A percentile compares a stretch with the other conserved stretches of the same genome.
phyloP scores from a whole-genome alignment of 495 filamentous ascomycete genomes.

The Aspergillus sclerotioniger region DNA sequence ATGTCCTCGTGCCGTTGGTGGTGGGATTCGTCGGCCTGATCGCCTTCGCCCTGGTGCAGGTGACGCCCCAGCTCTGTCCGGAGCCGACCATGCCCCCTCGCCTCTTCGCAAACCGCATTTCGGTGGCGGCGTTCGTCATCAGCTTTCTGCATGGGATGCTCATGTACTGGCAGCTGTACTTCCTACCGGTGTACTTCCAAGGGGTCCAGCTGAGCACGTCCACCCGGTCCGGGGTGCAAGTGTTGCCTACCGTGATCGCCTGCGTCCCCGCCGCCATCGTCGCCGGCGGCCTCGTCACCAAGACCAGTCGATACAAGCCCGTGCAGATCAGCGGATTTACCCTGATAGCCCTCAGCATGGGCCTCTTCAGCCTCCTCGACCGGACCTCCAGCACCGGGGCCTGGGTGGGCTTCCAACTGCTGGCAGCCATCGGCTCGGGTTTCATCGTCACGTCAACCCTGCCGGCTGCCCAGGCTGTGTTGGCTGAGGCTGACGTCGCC shows the following conservation, averaged over 20 bases:
- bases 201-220: slow-evolving; percentile 26
- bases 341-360: slow-evolving; percentile 36
- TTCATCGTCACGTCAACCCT: slow-evolving; percentile 27
- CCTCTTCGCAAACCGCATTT: too few relatives aligned
- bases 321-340: slow-evolving; percentile 39
- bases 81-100: too few relatives aligned
- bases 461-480: slow-evolving; percentile 36
- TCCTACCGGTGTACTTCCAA: slow-evolving; percentile 49
- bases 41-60: too few relatives aligned
- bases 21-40: not conserved
- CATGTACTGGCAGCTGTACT: slow-evolving; percentile 25
- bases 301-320: slow-evolving; percentile 43
- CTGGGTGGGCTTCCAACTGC: slow-evolving; percentile 32
- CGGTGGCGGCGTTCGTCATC: too few relatives aligned
- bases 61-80: too few relatives aligned
- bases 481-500: slow-evolving; percentile 38
- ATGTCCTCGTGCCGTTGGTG: not conserved
- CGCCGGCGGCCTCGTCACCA: slow-evolving; percentile 28
- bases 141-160: too few relatives aligned
- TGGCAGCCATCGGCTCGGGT: slow-evolving; percentile 31
- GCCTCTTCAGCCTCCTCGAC: slow-evolving; percentile 37
- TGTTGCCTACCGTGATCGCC: slow-evolving; percentile 32
- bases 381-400: slow-evolving; percentile 10
- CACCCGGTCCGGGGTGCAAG: slow-evolving; percentile 30
- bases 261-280: slow-evolving; percentile 30